phyloP scores from a whole-genome alignment of 2,329 filamentous ascomycete species.

The Trichocomaceae sp. region DNA sequence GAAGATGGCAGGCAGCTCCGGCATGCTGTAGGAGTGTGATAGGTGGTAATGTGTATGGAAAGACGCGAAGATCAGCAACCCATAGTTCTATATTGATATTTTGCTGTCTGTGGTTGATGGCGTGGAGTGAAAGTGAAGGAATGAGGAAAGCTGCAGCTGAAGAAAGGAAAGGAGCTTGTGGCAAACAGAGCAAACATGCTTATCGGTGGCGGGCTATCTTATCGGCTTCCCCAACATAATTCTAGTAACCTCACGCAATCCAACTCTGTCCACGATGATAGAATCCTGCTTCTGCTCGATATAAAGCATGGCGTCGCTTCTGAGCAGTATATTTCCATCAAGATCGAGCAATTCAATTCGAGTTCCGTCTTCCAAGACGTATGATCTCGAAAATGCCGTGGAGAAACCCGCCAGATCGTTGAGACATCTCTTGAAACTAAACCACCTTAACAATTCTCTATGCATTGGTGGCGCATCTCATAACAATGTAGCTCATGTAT shows the following conservation, averaged over 20 bases:
- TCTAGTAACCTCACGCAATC: not conserved
- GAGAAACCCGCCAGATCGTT: slow-evolving; percentile 76
- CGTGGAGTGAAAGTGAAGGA: not conserved
- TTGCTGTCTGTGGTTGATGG: not conserved
- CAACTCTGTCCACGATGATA: not conserved
- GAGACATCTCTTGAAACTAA: slow-evolving; percentile 84
- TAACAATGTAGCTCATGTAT: slow-evolving; percentile 73
- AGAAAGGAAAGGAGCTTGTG: not conserved
- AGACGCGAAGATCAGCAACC: not conserved
- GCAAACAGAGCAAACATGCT: slow-evolving; percentile 10
- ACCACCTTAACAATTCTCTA: slow-evolving; percentile 84
- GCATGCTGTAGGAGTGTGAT: not conserved
- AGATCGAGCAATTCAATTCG: slow-evolving; percentile 24
- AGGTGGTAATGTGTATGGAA: not conserved
- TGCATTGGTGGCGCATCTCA: slow-evolving; percentile 70
- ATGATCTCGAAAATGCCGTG: slow-evolving; percentile 71
- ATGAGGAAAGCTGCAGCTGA: too few species aligned
- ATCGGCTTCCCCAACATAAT: slow-evolving; percentile 10
- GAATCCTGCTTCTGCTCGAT: not conserved
- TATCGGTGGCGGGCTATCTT: slow-evolving; percentile 8
- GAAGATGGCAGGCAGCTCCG: slow-evolving; percentile 22
- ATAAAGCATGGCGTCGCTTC: slow-evolving; percentile 4
- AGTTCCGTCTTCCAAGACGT: slow-evolving; percentile 63
- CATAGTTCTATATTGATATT: not conserved
- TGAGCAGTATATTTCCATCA: slow-evolving; percentile 9